Conservation (phyloP, 257 asterid genomes). For the Fraxinus pennsylvanica region DNA sequence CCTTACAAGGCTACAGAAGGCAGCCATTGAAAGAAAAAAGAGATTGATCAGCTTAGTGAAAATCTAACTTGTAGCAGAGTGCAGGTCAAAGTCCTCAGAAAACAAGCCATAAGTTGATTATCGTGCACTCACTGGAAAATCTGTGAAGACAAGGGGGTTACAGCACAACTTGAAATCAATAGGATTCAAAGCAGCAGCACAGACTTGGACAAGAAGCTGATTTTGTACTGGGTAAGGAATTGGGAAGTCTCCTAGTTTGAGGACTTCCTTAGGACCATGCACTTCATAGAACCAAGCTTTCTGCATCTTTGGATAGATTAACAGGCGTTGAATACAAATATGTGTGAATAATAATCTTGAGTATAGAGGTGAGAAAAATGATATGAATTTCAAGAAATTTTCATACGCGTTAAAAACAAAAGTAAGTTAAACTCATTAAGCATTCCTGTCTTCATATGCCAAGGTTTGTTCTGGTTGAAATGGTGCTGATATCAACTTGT, state of each 20-base stretch:
- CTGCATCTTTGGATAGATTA: constrained; percentile 35
- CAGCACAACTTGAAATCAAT: constrained; percentile 63
- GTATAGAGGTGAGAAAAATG: not conserved
- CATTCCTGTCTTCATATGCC: not conserved
- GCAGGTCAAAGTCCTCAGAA: not conserved
- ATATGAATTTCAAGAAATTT: too few relatives aligned
- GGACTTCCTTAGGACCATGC: constrained; percentile 57
- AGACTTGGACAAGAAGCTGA: constrained; percentile 51
- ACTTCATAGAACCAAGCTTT: constrained; percentile 66
- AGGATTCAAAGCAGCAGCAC: constrained; percentile 70
- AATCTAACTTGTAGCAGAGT: not conserved
- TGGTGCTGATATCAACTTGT: not conserved
- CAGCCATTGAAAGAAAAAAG: not conserved
- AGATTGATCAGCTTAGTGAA: not conserved
- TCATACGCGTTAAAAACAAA: too few relatives aligned
- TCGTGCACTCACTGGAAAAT: constrained; percentile 45
- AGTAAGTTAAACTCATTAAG: not conserved
- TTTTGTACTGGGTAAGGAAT: constrained; percentile 46
- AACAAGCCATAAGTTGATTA: not conserved
- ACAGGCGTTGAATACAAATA: not conserved
- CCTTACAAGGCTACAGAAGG: too few relatives aligned
- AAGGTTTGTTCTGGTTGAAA: not conserved
- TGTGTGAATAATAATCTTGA: not conserved
- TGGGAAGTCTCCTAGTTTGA: constrained; percentile 47
- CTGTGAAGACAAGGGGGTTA: constrained; percentile 30